A percentile compares a stretch with the other conserved stretches of the same genome.
Evolutionary conservation across 169 alveolate species (phyloP).

Genomic region (Fabrea salina): DNA sequence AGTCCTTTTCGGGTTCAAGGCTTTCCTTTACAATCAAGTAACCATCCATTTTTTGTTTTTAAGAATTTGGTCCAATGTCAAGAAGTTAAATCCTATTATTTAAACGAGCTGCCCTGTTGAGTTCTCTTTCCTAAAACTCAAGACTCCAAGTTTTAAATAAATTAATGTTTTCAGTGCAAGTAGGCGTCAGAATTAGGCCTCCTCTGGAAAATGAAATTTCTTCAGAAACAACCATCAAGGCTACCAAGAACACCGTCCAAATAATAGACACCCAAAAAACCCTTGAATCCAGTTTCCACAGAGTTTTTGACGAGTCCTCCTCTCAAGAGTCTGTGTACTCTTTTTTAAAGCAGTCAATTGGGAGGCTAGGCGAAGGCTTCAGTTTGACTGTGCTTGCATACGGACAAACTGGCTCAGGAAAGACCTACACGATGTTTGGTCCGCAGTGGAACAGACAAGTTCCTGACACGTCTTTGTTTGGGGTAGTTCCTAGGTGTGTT

Average conservation of each 20-base stretch:
- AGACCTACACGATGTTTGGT: constrained; percentile 85
- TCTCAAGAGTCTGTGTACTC: not conserved
- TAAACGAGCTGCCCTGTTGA: too few species aligned
- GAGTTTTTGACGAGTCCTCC: not conserved
- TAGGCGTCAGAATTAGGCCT: constrained; percentile 9
- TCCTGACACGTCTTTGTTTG: not conserved
- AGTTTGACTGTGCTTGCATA: constrained; percentile 83
- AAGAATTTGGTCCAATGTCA: too few species aligned
- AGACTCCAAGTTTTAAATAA: too few species aligned
- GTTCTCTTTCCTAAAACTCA: too few species aligned
- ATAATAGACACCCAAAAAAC: not conserved
- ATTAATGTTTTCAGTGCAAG: too few species aligned
- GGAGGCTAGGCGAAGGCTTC: not conserved
- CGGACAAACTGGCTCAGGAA: constrained; percentile 88
- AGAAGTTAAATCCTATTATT: too few species aligned
- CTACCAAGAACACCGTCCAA: not conserved
- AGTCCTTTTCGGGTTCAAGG: too few species aligned
- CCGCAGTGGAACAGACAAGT: not conserved
- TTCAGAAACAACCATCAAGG: not conserved
- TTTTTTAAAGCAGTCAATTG: not conserved
- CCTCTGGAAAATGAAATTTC: not conserved
- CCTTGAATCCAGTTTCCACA: not conserved
- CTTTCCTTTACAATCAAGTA: too few species aligned
- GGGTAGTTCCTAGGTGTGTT: not conserved
- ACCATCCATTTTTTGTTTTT: too few species aligned